Evolutionary conservation across 176 grass and related monocot species (phyloP), one percentile per base, ranked within the genome.

Genomic region (Avena atlantica): DNA sequence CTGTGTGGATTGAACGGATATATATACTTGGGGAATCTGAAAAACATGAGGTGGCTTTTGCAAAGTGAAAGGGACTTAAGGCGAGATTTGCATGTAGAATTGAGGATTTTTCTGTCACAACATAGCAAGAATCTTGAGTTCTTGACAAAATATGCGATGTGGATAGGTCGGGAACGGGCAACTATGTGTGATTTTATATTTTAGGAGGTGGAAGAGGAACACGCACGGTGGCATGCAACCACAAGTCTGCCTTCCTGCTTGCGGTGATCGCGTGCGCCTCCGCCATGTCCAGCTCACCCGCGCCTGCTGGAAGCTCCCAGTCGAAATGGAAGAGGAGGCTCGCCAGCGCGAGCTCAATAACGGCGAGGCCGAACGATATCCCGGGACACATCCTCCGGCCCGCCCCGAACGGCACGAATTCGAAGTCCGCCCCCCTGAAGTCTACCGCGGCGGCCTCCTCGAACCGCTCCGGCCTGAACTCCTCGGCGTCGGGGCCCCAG

Each of bases 271-370:
- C 71, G 71, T 50, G 6, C 71, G 71, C 12, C 71, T 74, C 71
- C 21, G 47, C 6, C 71, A 74, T 74, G 71, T 74, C 71, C 2
- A 74, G 45, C 0, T 74, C 71, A 14, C 1, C 21, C 12, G 45
- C 48, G 71, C 71, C 71, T 8, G 21, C 71, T 14, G 71, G 71
- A 48, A 74, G 45, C 71, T 74, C 71, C 71, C 45, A 74, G 71
- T 74, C 6, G 45, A 74, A 74, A 24, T 74, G 45, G 71, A 74
- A 74, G 45, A 74, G 71, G 12, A 74, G 71, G 71, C 45, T 74
- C 21, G 71, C 71, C 45, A 74, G 71, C 71, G 44, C 71, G 6
- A 74, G 6, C 44, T 74, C 45, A 12, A 74, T 74, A 5, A 50
- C 47, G n/a, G 21, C 71, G 12, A 74, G 71, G 45, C 45, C 71